Evolutionary conservation across 1,139 yeast species (phyloP).

Genomic region (Petasospora fabianii): DNA sequence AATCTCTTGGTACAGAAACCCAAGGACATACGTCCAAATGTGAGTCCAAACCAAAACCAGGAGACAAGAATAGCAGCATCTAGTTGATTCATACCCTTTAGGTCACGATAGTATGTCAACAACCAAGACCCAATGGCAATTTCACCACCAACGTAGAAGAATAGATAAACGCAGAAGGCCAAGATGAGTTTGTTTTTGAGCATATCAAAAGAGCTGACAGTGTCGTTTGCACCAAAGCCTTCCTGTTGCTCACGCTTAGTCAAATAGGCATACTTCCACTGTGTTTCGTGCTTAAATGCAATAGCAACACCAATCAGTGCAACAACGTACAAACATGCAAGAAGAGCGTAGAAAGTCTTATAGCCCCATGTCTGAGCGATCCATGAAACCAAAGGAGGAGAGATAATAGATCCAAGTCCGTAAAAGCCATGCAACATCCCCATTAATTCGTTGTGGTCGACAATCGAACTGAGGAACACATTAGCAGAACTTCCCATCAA

Average conservation of each 20-base stretch:
- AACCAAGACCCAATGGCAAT: slow-evolving; percentile 68
- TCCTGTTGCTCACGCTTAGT: not conserved
- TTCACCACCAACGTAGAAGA: slow-evolving; percentile 65
- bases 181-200: slow-evolving; percentile 44
- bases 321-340: slow-evolving; percentile 5
- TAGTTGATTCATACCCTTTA: slow-evolving; percentile 42
- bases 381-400: slow-evolving; percentile 56
- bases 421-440: slow-evolving; percentile 67
- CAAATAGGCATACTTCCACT: slow-evolving; percentile 43
- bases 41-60: slow-evolving; percentile 62
- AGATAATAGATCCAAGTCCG: slow-evolving; percentile 64
- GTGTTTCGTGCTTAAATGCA: slow-evolving; percentile 52
- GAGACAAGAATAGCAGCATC: slow-evolving; percentile 58
- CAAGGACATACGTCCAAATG: slow-evolving; percentile 53
- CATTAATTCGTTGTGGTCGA: slow-evolving; percentile 56
- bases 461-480: slow-evolving; percentile 54
- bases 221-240: not conserved
- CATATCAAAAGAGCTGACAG: slow-evolving; percentile 29
- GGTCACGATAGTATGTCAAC: slow-evolving; percentile 50
- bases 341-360: slow-evolving; percentile 10
- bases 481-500: slow-evolving; percentile 57
- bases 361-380: slow-evolving; percentile 32
- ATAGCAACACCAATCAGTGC: slow-evolving; percentile 12
- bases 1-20: slow-evolving; percentile 58
- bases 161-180: slow-evolving; percentile 47